phyloP scores from a whole-genome alignment of 2,329 filamentous ascomycete species.

The Rhynchosporium agropyri region DNA sequence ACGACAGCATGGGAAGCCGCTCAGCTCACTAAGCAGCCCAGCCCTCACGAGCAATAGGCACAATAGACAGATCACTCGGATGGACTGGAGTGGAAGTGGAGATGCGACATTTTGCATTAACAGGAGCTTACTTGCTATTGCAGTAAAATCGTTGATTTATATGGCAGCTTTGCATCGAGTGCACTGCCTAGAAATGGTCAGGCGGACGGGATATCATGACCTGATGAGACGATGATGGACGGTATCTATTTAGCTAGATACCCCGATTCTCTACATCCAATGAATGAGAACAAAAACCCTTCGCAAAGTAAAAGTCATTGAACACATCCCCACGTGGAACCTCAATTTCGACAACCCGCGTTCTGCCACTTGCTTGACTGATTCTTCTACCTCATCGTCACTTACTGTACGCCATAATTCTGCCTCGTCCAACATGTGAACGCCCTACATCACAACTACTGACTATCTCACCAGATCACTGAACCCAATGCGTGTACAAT shows the following conservation, averaged over 20 bases:
- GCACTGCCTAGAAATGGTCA: slow-evolving; percentile 1
- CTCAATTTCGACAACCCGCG: too few relatives aligned
- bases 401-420: too few relatives aligned
- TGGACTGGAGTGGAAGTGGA: neutral
- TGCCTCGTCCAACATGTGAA: too few relatives aligned
- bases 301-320: neutral
- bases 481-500: too few relatives aligned
- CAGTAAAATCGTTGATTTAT: neutral
- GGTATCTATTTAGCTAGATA: slow-evolving; percentile 14
- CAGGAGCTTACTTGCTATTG: slow-evolving; percentile 8
- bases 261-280: slow-evolving; percentile 17
- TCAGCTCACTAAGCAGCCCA: slow-evolving; percentile 34
- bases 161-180: neutral
- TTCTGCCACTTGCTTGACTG: too few relatives aligned
- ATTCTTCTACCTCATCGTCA: too few relatives aligned
- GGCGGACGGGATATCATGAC: slow-evolving; percentile 10
- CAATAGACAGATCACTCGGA: slow-evolving; percentile 5
- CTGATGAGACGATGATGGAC: slow-evolving; percentile 17
- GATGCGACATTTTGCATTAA: neutral
- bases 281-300: slow-evolving; percentile 1
- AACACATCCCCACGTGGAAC: too few relatives aligned
- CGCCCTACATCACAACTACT: too few relatives aligned
- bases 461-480: too few relatives aligned
- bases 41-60: slow-evolving; percentile 1
- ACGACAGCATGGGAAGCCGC: slow-evolving; percentile 39